Conservation (phyloP, 2,329 filamentous ascomycete genomes). For the Phaeosphaeriaceae sp. region DNA sequence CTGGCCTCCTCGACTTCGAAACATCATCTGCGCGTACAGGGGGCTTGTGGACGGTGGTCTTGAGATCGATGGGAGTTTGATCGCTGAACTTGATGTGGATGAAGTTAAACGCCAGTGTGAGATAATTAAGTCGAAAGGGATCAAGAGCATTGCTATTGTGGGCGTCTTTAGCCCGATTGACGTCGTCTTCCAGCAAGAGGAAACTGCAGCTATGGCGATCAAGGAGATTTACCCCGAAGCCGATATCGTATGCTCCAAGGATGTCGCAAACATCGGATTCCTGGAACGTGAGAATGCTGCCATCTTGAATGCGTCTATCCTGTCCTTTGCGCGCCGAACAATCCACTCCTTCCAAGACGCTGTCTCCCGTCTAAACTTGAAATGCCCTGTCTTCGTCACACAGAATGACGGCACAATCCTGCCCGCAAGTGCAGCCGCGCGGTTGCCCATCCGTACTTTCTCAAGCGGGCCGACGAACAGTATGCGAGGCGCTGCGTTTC, state of each 20-base stretch:
- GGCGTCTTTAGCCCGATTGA: slow-evolving; percentile 59
- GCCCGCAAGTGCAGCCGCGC: slow-evolving; percentile 59
- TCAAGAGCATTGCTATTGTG: slow-evolving; percentile 52
- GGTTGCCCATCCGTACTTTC: slow-evolving; percentile 67
- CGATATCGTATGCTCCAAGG: slow-evolving; percentile 53
- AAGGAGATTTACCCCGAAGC: slow-evolving; percentile 51
- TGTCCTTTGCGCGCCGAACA: slow-evolving; percentile 64
- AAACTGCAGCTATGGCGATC: not conserved
- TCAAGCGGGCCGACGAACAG: slow-evolving; percentile 70
- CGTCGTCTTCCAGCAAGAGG: slow-evolving; percentile 36
- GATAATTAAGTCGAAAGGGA: slow-evolving; percentile 45
- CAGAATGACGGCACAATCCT: slow-evolving; percentile 70
- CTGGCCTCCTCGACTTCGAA: slow-evolving; percentile 60
- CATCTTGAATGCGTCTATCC: slow-evolving; percentile 69
- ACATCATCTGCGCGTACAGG: slow-evolving; percentile 52
- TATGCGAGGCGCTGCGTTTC: slow-evolving; percentile 60
- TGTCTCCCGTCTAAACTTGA: slow-evolving; percentile 54
- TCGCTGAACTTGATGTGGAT: slow-evolving; percentile 46
- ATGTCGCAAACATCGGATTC: slow-evolving; percentile 56
- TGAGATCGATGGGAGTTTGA: slow-evolving; percentile 58
- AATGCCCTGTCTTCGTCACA: slow-evolving; percentile 67
- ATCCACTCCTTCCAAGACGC: slow-evolving; percentile 64
- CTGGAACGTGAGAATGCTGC: slow-evolving; percentile 70
- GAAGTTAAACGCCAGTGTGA: slow-evolving; percentile 48
- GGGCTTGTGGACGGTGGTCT: slow-evolving; percentile 52